Percentiles rank a stretch among this genome's conserved stretches.
phyloP scores from a whole-genome alignment of 2,329 filamentous ascomycete genomes.

The Periconia sp. region DNA sequence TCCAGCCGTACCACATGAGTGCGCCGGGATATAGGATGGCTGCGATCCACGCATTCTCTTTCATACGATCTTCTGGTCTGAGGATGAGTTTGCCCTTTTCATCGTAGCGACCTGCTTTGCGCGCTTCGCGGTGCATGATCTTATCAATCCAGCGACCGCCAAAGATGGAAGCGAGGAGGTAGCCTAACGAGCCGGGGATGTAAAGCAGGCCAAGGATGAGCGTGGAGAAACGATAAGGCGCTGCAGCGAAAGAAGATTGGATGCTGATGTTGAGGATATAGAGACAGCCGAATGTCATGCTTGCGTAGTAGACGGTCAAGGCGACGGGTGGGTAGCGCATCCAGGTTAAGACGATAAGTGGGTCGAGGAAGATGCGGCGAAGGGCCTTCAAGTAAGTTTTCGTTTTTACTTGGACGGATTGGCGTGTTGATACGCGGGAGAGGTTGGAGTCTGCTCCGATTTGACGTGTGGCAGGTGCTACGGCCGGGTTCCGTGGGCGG shows the following conservation, averaged over 20 bases:
- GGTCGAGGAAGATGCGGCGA: conserved; percentile 47
- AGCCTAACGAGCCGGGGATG: conserved; percentile 45
- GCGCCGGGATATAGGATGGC: conserved; percentile 43
- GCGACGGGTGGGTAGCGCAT: conserved; percentile 46
- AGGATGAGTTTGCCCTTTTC: conserved; percentile 42
- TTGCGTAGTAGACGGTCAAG: conserved; percentile 48
- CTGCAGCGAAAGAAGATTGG: conserved; percentile 38
- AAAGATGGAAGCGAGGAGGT: conserved; percentile 41
- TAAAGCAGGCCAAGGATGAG: conserved; percentile 47
- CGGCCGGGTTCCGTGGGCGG: conserved; percentile 18
- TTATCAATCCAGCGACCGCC: conserved; percentile 49
- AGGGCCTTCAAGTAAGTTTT: conserved; percentile 31
- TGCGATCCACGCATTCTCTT: conserved; percentile 48
- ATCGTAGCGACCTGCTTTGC: conserved; percentile 44
- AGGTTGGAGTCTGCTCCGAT: conserved; percentile 22
- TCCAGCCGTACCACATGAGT: conserved; percentile 48
- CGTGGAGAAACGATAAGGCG: conserved; percentile 45
- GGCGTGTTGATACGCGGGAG: conserved; percentile 36
- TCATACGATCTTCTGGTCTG: conserved; percentile 48
- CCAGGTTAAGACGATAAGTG: conserved; percentile 46
- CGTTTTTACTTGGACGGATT: conserved; percentile 41
- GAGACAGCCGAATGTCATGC: conserved; percentile 46
- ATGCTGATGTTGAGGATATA: conserved; percentile 50
- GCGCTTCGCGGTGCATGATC: conserved; percentile 49
- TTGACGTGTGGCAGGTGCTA: conserved; percentile 1